Conservation (phyloP, 148 eudicot species). For the Spergularia marina region DNA sequence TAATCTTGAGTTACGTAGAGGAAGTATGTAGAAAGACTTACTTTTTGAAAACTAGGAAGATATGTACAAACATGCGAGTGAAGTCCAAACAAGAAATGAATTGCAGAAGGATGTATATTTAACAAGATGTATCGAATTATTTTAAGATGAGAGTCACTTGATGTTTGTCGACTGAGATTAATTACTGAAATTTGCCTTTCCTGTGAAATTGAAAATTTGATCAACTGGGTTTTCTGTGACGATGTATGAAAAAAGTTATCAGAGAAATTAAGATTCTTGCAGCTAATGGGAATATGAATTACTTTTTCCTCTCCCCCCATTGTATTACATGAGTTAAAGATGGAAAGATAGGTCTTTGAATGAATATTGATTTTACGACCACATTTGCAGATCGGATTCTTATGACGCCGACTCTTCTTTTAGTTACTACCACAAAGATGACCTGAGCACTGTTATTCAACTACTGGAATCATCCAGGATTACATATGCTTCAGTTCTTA, state of each 20-base stretch:
- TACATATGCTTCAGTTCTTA: slow-evolving; percentile 43
- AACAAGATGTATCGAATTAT: not conserved
- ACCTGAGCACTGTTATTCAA: slow-evolving; percentile 53
- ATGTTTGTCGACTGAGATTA: not conserved
- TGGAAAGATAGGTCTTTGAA: slow-evolving; percentile 5
- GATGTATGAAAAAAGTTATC: not conserved
- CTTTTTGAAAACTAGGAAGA: not conserved
- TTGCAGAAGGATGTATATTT: not conserved
- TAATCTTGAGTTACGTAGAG: not conserved
- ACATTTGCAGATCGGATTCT: slow-evolving; percentile 69
- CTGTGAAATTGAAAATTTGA: not conserved
- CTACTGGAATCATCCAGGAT: slow-evolving; percentile 44
- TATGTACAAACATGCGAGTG: not conserved
- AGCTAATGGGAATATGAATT: not conserved
- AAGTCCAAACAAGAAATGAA: not conserved
- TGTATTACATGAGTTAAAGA: not conserved
- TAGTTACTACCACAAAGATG: slow-evolving; percentile 64
- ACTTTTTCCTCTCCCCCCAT: not conserved
- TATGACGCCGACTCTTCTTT: slow-evolving; percentile 45
- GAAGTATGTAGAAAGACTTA: not conserved
- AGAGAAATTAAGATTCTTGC: not conserved
- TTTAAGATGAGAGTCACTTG: not conserved
- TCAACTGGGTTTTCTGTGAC: not conserved
- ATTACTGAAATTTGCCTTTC: not conserved
- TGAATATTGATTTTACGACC: slow-evolving; percentile 24